Conservation (phyloP, 495 filamentous ascomycete species). For the Penicillium tannophilum region DNA sequence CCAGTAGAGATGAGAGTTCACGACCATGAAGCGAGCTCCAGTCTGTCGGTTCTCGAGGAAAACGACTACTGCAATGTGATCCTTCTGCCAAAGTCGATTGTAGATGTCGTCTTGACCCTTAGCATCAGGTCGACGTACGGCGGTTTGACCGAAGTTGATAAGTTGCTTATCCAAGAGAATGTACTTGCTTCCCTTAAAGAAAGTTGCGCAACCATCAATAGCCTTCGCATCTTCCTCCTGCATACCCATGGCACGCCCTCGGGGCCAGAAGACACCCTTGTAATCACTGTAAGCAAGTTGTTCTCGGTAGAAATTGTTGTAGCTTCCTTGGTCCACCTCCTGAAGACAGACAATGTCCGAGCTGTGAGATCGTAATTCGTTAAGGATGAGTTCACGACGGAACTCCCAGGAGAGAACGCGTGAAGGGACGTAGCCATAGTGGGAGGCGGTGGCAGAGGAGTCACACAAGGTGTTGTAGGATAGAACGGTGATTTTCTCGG, state of each 20-base stretch:
- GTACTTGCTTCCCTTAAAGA: constrained; percentile 91
- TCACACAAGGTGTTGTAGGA: constrained; percentile 97
- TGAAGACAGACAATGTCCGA: constrained; percentile 92
- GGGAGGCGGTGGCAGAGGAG: constrained; percentile 75
- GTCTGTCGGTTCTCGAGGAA: constrained; percentile 91
- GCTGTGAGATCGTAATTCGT: constrained; percentile 75
- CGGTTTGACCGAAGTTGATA: constrained; percentile 86
- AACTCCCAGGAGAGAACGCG: constrained; percentile 82
- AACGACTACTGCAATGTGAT: constrained; percentile 87
- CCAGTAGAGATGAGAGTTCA: constrained; percentile 94
- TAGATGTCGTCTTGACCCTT: constrained; percentile 95
- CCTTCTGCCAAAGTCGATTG: constrained; percentile 96
- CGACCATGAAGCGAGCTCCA: constrained; percentile 84
- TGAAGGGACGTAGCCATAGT: constrained; percentile 87
- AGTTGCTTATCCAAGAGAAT: constrained; percentile 90
- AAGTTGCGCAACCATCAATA: constrained; percentile 95
- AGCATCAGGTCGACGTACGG: constrained; percentile 91
- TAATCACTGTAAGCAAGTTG: constrained; percentile 83
- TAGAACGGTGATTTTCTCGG: constrained; percentile 72
- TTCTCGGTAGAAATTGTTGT: constrained; percentile 83
- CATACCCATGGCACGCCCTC: constrained; percentile 87
- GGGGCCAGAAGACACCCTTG: constrained; percentile 89
- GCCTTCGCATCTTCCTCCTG: constrained; percentile 78
- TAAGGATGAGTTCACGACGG: constrained; percentile 76
- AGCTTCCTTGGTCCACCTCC: constrained; percentile 87